Evolutionary conservation across 192 early-diverging fungal genomes (phyloP), one percentile per base, ranked within the genome.

Genomic region (Backusella parvicylindrica): DNA sequence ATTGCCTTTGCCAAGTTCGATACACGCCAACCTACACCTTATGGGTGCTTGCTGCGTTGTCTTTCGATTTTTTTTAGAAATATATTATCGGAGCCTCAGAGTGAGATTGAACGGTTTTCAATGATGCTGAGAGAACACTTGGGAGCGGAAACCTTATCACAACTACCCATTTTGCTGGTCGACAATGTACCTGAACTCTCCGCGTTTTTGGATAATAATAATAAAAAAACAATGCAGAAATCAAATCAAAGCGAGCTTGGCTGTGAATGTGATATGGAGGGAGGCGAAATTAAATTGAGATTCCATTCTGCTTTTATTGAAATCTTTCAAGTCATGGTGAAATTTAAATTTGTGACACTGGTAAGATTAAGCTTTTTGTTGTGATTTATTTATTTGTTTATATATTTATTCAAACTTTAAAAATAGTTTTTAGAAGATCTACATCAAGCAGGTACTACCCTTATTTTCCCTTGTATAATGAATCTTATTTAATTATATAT

Each of bases 381-480:
- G 43, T 69, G 9, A 13, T 12, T 11, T 13, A 40, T 37, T 69
- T 43, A 21, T 36, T 65, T 65, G 28, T 65, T n/a, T 65, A 13
- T 23, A n/a, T 66, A 67, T 41, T 40, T 2, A 35, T 40, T 38
- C 36, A 36, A 38, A 23, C 35, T 49, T n/a, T 49, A 49, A 49
- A n/a, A 49, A 36, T 36, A 80, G 78, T 80, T 80, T 67, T 47
- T 80, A 63, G 78, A 80, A 68, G 78, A 80, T 75, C 64, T 80
- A 18, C 78, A 80, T 64, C 78, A 80, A 80, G 78, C 78, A 71
- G 78, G 78, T 80, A 75, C n/a, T 32, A 15, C 11, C n/a, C 8
- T 72, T 72, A 21, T 56, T 32, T 32, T 28, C 6, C 16, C n/a
- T n/a, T n/a, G n/a, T n/a, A n/a, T n/a, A n/a, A n/a, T n/a, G n/a